A percentile compares a stretch with the other conserved stretches of the same genome.
Conservation (phyloP, 2,329 filamentous ascomycete species). For the Chlorencoelia australis region DNA sequence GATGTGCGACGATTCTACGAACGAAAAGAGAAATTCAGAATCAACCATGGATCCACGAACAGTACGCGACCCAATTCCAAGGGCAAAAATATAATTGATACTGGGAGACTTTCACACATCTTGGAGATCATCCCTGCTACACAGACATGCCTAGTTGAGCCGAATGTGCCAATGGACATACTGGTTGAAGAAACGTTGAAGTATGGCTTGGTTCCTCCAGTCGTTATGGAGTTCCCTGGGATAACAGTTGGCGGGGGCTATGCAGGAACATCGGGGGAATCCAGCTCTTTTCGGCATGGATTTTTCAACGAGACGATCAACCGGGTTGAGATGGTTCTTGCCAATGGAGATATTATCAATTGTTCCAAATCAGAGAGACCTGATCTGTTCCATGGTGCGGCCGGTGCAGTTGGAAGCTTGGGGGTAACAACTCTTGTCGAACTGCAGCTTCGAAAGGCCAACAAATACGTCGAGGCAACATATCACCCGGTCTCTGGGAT, state of each 20-base stretch:
- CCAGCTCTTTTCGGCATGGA: constrained; percentile 54
- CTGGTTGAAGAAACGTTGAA: constrained; percentile 47
- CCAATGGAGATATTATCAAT: constrained; percentile 42
- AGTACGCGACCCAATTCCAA: constrained; percentile 37
- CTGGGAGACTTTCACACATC: constrained; percentile 37
- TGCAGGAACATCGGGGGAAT: constrained; percentile 56
- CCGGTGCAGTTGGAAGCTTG: constrained; percentile 49
- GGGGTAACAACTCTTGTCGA: constrained; percentile 52
- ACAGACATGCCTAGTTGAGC: constrained; percentile 47
- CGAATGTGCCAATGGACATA: constrained; percentile 59
- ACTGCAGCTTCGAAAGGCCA: constrained; percentile 43
- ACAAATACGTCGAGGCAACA: constrained; percentile 43
- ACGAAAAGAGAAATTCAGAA: constrained; percentile 39
- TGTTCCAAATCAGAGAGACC: constrained; percentile 36
- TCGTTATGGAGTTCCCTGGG: constrained; percentile 63
- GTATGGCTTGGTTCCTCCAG: constrained; percentile 47
- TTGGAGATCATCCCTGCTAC: constrained; percentile 32
- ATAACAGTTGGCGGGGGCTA: constrained; percentile 61
- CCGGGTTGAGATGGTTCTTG: constrained; percentile 52
- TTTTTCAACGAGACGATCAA: constrained; percentile 56
- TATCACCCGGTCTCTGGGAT: constrained; percentile 39
- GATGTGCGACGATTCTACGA: constrained; percentile 37
- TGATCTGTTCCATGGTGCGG: constrained; percentile 50
- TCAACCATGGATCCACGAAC: constrained; percentile 47
- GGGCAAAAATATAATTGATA: constrained; percentile 34